Evolutionary conservation across 202 grass and related monocot species (phyloP), one percentile per base, ranked within the genome.

Genomic region (Setaria italica): DNA sequence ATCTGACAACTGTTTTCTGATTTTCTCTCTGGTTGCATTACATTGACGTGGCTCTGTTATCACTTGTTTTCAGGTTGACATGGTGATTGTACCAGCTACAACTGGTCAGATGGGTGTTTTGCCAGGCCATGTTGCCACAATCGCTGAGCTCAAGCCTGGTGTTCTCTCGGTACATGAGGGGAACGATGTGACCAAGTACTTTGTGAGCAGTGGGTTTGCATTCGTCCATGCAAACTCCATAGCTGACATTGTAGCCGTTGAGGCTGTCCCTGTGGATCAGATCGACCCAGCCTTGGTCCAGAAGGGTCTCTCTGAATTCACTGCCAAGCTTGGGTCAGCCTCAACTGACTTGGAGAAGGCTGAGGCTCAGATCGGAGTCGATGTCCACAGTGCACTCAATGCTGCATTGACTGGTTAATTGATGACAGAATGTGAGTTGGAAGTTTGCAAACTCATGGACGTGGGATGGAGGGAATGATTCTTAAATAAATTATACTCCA

Each of bases 351-450:
- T 92, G 86, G 92, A 97, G 83, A 97, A 97, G 94, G 90, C 92
- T 9, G 94, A 94, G 78, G 92, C 90, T 37, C 94, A 94, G 88
- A 94, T 97, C 20, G 94, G 92, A 47, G 90, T 97, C 19, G 94
- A 97, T 78, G 88, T 97, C 78, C 94, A 97, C 90, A 92, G 94
- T 74, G 94, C 94, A 2, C 94, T 97, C 65, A 97, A 92, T 88
- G 90, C 92, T 59, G 94, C 92, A 71, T 88, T 97, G 89, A 84
- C 90, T 2, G 60, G 90, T 80, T 95, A 91, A 92, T 89, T 76
- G 68, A 54, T 54, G 62, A 70, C 78, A 66, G 87, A 82, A 72
- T 94, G 57, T 85, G 85, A 94, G 87, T 69, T 84, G 70, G 70
- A 90, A 74, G 76, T 78, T 72, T 70, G 62, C 56, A 85, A 87